A percentile compares a stretch with the other conserved stretches of the same genome.
These are phyloP conservation scores for Melampsora americana DNA, from an alignment of 1,284 basidiomycete species.

Conservation along the genomic window DNA sequence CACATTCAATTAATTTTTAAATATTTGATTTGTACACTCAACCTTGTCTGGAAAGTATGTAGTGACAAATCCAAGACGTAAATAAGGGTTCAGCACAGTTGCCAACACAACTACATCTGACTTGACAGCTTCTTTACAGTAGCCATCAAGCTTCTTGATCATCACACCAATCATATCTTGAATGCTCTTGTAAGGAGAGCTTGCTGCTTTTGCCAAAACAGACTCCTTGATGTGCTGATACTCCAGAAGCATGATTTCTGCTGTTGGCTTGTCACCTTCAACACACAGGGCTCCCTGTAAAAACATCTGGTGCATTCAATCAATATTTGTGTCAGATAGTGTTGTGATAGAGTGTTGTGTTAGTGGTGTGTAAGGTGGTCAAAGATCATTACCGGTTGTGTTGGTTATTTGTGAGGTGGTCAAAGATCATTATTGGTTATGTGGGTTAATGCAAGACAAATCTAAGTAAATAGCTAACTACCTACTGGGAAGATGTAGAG, in stretches of 20 bases:
- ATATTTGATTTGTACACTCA: background rate
- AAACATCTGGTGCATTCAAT: background rate
- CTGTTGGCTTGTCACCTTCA: background rate
- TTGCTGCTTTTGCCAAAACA: background rate
- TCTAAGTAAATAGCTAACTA: too few relatives aligned
- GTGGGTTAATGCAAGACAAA: too few relatives aligned
- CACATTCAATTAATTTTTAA: too few relatives aligned
- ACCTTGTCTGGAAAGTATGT: background rate
- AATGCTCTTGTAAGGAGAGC: background rate
- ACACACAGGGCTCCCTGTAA: background rate
- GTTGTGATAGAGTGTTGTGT: too few relatives aligned
- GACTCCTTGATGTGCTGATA: slow-evolving; percentile 8
- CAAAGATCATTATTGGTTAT: too few relatives aligned
- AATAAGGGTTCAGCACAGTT: slow-evolving; percentile 2
- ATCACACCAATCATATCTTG: slow-evolving; percentile 7
- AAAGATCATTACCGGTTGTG: too few relatives aligned
- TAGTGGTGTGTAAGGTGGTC: too few relatives aligned
- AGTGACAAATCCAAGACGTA: background rate
- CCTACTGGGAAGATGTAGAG: too few relatives aligned
- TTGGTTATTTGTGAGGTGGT: too few relatives aligned
- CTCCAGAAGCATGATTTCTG: background rate
- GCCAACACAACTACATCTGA: background rate
- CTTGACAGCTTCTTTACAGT: background rate
- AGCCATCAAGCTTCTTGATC: slow-evolving; percentile 1
- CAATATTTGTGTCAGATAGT: too few relatives aligned